Conservation (phyloP, 768 basidiomycete genomes). For the Termitomyces heimii region DNA sequence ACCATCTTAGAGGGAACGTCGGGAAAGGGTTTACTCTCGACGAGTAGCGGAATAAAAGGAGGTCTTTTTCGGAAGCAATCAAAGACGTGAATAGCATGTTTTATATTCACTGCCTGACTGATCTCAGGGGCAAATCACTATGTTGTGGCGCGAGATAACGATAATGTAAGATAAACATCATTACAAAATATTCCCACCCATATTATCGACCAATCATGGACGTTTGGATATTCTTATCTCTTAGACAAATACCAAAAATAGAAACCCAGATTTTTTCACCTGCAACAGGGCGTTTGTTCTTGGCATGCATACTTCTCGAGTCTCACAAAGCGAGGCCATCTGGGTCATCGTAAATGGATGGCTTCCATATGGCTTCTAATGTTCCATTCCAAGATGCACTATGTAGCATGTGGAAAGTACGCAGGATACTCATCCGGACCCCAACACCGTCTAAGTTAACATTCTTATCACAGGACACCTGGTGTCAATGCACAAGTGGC, state of each 20-base stretch:
- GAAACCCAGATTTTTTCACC: neutral
- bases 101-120: constrained; percentile 6
- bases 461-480: neutral
- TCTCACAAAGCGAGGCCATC: neutral
- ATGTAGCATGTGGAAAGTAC: neutral
- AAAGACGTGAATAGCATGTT: neutral
- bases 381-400: neutral
- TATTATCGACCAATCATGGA: constrained; percentile 11
- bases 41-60: neutral
- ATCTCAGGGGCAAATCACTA: neutral
- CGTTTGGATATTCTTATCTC: constrained; percentile 1
- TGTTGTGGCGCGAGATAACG: constrained; percentile 7
- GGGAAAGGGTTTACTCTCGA: neutral
- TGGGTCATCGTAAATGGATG: neutral
- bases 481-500: neutral
- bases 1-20: constrained; percentile 19
- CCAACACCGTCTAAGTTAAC: neutral
- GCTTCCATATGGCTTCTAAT: neutral
- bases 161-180: constrained; percentile 3
- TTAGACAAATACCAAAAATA: neutral
- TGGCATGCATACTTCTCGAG: neutral
- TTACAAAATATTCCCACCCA: constrained; percentile 4
- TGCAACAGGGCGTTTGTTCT: neutral
- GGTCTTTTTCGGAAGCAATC: neutral
- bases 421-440: no score